A percentile compares a stretch with the other conserved stretches of the same genome.
phyloP scores from a whole-genome alignment of 805 yeast species.

The Komagataella pseudopastoris region DNA sequence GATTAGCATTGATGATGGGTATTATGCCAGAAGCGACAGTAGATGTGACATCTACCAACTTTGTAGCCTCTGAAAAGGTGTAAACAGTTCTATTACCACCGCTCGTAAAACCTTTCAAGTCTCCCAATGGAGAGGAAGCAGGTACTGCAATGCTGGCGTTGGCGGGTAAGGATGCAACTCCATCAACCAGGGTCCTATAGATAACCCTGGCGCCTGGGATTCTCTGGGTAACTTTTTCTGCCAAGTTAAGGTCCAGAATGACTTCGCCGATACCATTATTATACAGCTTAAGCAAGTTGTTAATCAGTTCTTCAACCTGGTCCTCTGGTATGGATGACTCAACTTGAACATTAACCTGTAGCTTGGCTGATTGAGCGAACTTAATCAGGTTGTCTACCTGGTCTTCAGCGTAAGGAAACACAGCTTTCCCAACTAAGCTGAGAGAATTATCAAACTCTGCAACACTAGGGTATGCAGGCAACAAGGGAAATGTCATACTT shows the following conservation, averaged over 20 bases:
- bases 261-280: constrained; percentile 17
- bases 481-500: constrained; percentile 19
- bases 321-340: neutral
- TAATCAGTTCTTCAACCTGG: constrained; percentile 1
- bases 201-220: constrained; percentile 21
- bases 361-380: constrained; percentile 7
- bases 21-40: constrained; percentile 20
- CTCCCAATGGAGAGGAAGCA: constrained; percentile 4
- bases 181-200: constrained; percentile 5
- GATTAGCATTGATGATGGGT: constrained; percentile 17
- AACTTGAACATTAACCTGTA: constrained; percentile 13
- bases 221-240: constrained; percentile 9
- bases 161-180: constrained; percentile 5
- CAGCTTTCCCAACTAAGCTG: constrained; percentile 15
- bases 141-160: constrained; percentile 3
- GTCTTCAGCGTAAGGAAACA: constrained; percentile 8
- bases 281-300: constrained; percentile 10
- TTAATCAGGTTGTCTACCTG: constrained; percentile 6
- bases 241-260: constrained; percentile 8
- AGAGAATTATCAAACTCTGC: constrained; percentile 6
- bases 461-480: constrained; percentile 13
- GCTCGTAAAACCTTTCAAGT: constrained; percentile 4
- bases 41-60: constrained; percentile 9
- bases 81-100: constrained; percentile 13
- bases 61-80: constrained; percentile 6